Percentiles rank a stretch among this genome's conserved stretches.
Evolutionary conservation across 2,329 filamentous ascomycete species (phyloP).

Genomic region (Tothia fuscella): DNA sequence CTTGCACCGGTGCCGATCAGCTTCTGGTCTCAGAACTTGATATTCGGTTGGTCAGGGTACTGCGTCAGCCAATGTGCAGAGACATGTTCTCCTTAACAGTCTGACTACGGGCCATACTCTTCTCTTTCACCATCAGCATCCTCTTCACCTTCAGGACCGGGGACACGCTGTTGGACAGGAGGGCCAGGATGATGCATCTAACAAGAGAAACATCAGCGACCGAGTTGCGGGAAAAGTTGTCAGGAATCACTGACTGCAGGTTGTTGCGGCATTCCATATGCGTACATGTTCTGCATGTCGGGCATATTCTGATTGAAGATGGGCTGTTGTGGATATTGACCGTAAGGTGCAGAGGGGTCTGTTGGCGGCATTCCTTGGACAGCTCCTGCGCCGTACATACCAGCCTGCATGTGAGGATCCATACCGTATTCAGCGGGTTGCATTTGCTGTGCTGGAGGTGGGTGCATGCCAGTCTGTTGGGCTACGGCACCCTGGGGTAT

Average conservation of each 20-base stretch:
- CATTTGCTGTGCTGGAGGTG: conserved; percentile 37
- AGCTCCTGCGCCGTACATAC: conserved; percentile 50
- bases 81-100: too few relatives aligned
- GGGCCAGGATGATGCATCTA: too few relatives aligned
- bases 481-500: conserved; percentile 22
- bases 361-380: conserved; percentile 52
- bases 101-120: too few relatives aligned
- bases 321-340: conserved; percentile 49
- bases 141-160: too few relatives aligned
- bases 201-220: too few relatives aligned
- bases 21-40: too few relatives aligned
- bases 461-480: conserved; percentile 30
- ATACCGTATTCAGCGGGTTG: conserved; percentile 45
- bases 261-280: conserved; percentile 57
- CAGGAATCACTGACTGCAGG: conserved; percentile 5
- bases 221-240: neutral
- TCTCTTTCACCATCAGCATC: too few relatives aligned
- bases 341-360: conserved; percentile 59
- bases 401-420: conserved; percentile 46
- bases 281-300: conserved; percentile 53
- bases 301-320: conserved; percentile 61
- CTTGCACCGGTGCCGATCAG: too few relatives aligned
- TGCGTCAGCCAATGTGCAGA: too few relatives aligned
- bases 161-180: too few relatives aligned
- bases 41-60: too few relatives aligned